Evolutionary conservation across 164 flowering plant genomes (phyloP).

Genomic region (Magnolia officinalis): DNA sequence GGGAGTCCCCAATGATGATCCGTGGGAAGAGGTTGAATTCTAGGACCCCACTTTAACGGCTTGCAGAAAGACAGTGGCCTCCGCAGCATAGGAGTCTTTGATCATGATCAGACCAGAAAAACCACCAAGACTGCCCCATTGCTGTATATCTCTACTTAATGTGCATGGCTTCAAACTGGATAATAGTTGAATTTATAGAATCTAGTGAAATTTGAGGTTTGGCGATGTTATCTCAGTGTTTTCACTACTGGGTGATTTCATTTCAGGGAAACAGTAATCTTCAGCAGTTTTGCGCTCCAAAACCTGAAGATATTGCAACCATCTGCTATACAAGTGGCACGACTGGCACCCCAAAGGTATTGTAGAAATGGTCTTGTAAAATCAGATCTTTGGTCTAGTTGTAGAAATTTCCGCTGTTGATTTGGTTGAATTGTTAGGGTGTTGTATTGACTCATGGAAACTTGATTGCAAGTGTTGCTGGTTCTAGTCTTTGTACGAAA

Average conservation of each 20-base stretch:
- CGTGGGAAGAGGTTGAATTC: too few relatives aligned
- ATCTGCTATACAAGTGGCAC: constrained; percentile 99
- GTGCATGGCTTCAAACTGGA: too few relatives aligned
- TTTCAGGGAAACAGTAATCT: constrained; percentile 56
- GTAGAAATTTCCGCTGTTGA: background rate
- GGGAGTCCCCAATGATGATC: too few relatives aligned
- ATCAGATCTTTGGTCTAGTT: constrained; percentile 3
- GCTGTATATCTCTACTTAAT: too few relatives aligned
- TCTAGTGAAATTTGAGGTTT: too few relatives aligned
- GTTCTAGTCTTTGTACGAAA: constrained; percentile 27
- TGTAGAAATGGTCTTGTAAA: background rate
- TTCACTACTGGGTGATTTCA: background rate
- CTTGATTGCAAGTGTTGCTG: constrained; percentile 84
- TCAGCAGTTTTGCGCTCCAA: constrained; percentile 78
- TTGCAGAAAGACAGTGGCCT: too few relatives aligned
- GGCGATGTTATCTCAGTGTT: background rate
- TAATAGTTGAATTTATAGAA: too few relatives aligned
- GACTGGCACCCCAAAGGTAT: constrained; percentile 97
- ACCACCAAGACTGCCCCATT: too few relatives aligned
- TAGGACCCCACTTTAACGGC: too few relatives aligned
- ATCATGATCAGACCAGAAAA: too few relatives aligned
- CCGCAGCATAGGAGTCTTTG: too few relatives aligned
- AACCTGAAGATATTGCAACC: constrained; percentile 89
- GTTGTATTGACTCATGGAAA: constrained; percentile 81
- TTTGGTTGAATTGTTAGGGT: constrained; percentile 43